These are phyloP conservation scores for Boletus subparvulus DNA, from an alignment of 768 basidiomycete genomes.

Conservation along the genomic window DNA sequence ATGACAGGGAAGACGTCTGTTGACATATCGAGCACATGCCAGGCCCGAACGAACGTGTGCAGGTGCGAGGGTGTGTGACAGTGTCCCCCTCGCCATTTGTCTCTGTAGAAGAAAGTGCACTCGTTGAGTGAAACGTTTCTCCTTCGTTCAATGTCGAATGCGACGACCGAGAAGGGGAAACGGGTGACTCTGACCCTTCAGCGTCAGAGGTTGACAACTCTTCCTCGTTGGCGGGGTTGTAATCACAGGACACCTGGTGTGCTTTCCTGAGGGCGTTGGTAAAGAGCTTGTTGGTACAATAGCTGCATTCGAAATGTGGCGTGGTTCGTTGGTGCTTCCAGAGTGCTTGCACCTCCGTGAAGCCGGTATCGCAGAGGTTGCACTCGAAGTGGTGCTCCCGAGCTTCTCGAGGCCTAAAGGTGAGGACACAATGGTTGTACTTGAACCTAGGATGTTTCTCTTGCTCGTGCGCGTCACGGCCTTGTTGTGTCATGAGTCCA, in stretches of 20 bases:
- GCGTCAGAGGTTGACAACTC: background rate
- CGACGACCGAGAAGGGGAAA: constrained; percentile 3
- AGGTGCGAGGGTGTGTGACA: background rate
- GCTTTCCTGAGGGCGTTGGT: background rate
- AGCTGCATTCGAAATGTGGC: constrained; percentile 3
- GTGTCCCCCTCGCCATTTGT: too few species aligned
- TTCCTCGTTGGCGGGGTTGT: constrained; percentile 5
- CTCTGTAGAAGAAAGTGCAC: too few species aligned
- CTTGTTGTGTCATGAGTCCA: constrained; percentile 3
- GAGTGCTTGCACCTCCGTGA: background rate
- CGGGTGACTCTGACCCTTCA: background rate
- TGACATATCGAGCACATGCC: constrained; percentile 10
- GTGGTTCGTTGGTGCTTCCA: background rate
- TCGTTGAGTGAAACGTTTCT: too few species aligned
- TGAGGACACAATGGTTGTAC: constrained; percentile 11
- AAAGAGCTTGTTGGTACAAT: background rate
- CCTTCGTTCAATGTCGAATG: background rate
- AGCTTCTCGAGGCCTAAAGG: constrained; percentile 1
- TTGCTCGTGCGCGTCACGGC: constrained; percentile 7
- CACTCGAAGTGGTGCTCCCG: constrained; percentile 8
- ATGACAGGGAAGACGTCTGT: background rate
- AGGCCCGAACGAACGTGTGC: background rate
- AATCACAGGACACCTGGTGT: constrained; percentile 7
- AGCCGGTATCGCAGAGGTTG: background rate
- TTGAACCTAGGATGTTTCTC: constrained; percentile 5